These are phyloP conservation scores for Cryptococcus neoformans DNA, from an alignment of 1,284 basidiomycete genomes.

Conservation along the genomic window DNA sequence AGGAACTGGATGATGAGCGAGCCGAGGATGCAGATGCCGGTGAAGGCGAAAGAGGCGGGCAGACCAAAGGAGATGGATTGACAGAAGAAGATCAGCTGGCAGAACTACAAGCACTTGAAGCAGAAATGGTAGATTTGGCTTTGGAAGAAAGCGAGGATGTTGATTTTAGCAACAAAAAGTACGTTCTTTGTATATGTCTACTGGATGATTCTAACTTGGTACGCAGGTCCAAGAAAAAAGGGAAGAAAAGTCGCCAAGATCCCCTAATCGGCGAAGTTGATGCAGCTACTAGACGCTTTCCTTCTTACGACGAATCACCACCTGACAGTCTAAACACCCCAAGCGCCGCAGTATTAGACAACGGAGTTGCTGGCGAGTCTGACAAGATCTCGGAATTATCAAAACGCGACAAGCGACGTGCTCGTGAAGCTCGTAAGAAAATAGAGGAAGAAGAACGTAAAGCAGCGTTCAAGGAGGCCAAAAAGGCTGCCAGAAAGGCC, in stretches of 20 bases:
- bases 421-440: conserved; percentile 73
- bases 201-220: conserved; percentile 1
- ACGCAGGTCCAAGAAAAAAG: conserved; percentile 15
- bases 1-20: conserved; percentile 13
- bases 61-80: conserved; percentile 6
- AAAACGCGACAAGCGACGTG: conserved; percentile 76
- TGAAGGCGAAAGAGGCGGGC: conserved; percentile 23
- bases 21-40: conserved; percentile 17
- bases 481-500: conserved; percentile 28
- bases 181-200: neutral
- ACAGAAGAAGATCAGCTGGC: neutral
- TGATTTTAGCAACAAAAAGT: conserved; percentile 8
- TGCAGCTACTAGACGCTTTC: neutral
- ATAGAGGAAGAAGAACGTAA: conserved; percentile 49
- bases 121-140: conserved; percentile 10
- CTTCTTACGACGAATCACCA: neutral
- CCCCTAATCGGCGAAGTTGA: conserved; percentile 1
- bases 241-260: conserved; percentile 8
- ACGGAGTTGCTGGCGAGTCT: conserved; percentile 14
- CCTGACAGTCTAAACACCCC: neutral
- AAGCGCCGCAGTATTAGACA: neutral
- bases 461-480: conserved; percentile 25
- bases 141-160: conserved; percentile 13
- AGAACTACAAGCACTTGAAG: conserved; percentile 27
- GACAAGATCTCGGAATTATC: conserved; percentile 49